Evolutionary conservation across 2,329 filamentous ascomycete species (phyloP).

Genomic region (Ophioceras dolichostomum): DNA sequence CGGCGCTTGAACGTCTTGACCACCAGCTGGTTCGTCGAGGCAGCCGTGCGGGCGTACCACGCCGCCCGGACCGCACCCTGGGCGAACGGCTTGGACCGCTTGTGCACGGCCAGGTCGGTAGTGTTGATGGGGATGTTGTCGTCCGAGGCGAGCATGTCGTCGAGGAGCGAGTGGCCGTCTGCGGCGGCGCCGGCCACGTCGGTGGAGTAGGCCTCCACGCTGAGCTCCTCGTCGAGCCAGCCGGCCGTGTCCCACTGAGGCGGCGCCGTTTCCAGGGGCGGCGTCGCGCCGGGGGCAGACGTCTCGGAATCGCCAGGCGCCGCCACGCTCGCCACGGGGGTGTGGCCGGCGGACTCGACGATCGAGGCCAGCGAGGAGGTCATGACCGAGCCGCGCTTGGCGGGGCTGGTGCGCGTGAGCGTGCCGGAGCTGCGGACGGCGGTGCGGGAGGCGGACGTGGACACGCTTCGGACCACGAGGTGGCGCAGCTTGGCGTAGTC

Average conservation of each 20-base stretch:
- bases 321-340: too few species aligned
- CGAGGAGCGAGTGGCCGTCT: slow-evolving; percentile 15
- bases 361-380: too few species aligned
- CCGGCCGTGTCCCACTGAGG: slow-evolving; percentile 14
- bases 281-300: neutral
- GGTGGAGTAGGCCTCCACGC: slow-evolving; percentile 16
- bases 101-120: slow-evolving; percentile 19
- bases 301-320: neutral
- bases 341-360: too few species aligned
- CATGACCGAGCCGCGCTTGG: too few species aligned
- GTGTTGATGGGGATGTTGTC: slow-evolving; percentile 20
- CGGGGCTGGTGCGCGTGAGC: neutral
- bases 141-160: slow-evolving; percentile 22
- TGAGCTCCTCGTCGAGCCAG: slow-evolving; percentile 17
- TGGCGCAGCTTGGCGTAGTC: slow-evolving; percentile 12
- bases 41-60: slow-evolving; percentile 19
- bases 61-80: slow-evolving; percentile 20
- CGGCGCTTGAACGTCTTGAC: slow-evolving; percentile 20
- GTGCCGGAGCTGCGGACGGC: slow-evolving; percentile 10
- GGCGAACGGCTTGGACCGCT: slow-evolving; percentile 17
- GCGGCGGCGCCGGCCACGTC: slow-evolving; percentile 15
- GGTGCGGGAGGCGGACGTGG: slow-evolving; percentile 17
- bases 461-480: slow-evolving; percentile 16
- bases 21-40: slow-evolving; percentile 17
- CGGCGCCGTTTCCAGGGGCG: slow-evolving; percentile 10